Evolutionary conservation across 1,284 basidiomycete genomes (phyloP), one percentile per base, ranked within the genome.

Genomic region (Lentinula novae-zelandiae): DNA sequence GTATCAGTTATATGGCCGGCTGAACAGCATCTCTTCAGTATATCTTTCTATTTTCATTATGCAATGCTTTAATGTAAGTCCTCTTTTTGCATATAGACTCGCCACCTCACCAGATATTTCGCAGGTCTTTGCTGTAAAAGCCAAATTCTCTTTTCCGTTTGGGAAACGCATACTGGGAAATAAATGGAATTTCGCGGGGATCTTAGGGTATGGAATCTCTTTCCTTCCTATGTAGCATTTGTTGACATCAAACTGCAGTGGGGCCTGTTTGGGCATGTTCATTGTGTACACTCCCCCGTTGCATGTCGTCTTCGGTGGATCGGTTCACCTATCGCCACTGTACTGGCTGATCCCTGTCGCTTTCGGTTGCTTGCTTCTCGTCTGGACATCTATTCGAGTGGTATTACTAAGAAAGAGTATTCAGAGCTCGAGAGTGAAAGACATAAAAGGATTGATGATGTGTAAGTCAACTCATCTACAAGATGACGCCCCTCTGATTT

Each of bases 61-160:
- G 17, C 86, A 89, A 67, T 87, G 85, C 70, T 89, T 88, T 76
- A 88, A 89, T 68, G 85, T 84, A 65, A 31, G 67, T 4, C 38
- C 36, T 36, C 46, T 27, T 17, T 51, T 36, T 13, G 33, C 8
- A 9, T 10, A n/a, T 46, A 27, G 3, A 20, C 38, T 52, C 4
- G 44, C 49, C 10, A 51, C 5, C 61, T 20, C 60, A 39, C 34
- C 38, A 17, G 13, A 2, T 15, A 6, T 33, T 36, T 34, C 57
- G 1, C 61, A 85, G 82, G 82, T 87, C 31, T 89, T 86, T 66
- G 85, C 86, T 0, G 85, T 87, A 50, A 89, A 89, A 73, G 85
- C 86, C 31, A 81, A 77, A 60, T 78, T 87, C 66, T 78, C 78
- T 5, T 82, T 80, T 72, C 86, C 86, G 20, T 87, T 89, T 73